Evolutionary conservation across 176 grass and related monocot species (phyloP).

Genomic region (bread wheat (Triticum aestivum)): IWGSC_CS_RefSeq_v2.1 NC_057799.1:502501484-502501983

Average conservation of each 20-base stretch:
- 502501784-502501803: neutral
- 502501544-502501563: conserved; percentile 30
- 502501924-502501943: neutral
- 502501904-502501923: neutral
- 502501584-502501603: neutral
- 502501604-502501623: conserved; percentile 20
- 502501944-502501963: neutral
- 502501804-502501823: neutral
- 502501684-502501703: neutral
- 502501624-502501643: conserved; percentile 17
- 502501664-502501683: neutral
- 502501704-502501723: neutral
- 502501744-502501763: neutral
- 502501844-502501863: neutral
- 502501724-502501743: neutral
- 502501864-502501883: neutral
- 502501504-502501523: conserved; percentile 50
- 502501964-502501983: neutral
- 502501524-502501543: conserved; percentile 50
- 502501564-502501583: neutral
- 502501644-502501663: conserved; percentile 11
- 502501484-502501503: conserved; percentile 48
- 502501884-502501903: neutral
- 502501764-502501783: neutral
- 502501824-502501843: neutral